Evolutionary conservation across 345 rosid species (phyloP).

Genomic region (Citrus maxima): DNA sequence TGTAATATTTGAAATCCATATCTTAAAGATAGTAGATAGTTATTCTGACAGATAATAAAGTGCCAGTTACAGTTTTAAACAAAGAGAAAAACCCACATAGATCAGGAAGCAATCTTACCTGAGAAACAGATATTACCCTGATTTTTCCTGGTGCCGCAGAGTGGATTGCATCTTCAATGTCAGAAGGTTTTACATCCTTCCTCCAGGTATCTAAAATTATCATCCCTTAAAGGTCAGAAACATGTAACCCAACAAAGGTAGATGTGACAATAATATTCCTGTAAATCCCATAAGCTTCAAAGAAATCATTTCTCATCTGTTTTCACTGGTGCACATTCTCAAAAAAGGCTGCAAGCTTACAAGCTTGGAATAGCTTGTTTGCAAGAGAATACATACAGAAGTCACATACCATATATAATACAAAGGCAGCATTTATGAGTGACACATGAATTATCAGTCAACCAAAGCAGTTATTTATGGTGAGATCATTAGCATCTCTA

Average conservation of each 20-base stretch:
- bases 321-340: not conserved
- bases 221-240: not conserved
- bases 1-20: constrained; percentile 9
- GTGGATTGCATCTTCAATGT: constrained; percentile 64
- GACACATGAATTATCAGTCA: not conserved
- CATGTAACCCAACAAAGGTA: not conserved
- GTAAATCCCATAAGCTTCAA: not conserved
- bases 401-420: not conserved
- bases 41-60: not conserved
- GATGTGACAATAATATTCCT: not conserved
- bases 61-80: not conserved
- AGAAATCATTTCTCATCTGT: not conserved
- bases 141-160: constrained; percentile 61
- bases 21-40: not conserved
- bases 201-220: constrained; percentile 80
- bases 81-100: not conserved
- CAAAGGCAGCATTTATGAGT: not conserved
- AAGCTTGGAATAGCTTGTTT: not conserved
- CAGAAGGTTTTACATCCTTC: constrained; percentile 56
- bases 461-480: not conserved
- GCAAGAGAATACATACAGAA: not conserved
- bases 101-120: constrained; percentile 40
- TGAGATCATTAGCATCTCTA: not conserved
- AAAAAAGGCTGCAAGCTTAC: not conserved
- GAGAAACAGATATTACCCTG: constrained; percentile 62